These are phyloP conservation scores for Earliella scabrosa DNA, from an alignment of 1,284 basidiomycete genomes.

Conservation along the genomic window DNA sequence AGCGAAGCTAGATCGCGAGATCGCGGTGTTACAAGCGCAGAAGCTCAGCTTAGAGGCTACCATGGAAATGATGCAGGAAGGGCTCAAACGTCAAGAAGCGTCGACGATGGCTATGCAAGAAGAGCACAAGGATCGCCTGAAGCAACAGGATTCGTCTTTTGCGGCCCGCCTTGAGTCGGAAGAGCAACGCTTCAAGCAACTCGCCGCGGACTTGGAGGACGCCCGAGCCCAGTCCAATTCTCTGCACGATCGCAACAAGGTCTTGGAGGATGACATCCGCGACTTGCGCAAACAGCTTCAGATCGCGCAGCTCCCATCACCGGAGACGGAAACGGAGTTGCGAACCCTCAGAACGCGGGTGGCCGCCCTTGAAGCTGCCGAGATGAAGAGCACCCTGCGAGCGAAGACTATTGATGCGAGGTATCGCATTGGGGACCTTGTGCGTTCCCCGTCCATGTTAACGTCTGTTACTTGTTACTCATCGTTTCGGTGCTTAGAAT, in stretches of 20 bases:
- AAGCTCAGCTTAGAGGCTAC: conserved; percentile 26
- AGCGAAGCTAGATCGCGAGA: conserved; percentile 28
- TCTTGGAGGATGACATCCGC: conserved; percentile 20
- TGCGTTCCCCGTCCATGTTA: conserved; percentile 19
- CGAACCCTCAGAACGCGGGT: conserved; percentile 29
- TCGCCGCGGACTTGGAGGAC: conserved; percentile 24
- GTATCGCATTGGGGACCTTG: conserved; percentile 40
- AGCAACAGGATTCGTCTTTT: conserved; percentile 18
- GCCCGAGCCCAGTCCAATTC: conserved; percentile 15
- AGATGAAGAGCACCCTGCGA: conserved; percentile 28
- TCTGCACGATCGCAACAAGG: conserved; percentile 17
- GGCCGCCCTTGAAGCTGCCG: conserved; percentile 31
- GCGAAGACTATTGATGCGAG: conserved; percentile 38
- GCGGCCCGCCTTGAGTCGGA: conserved; percentile 17
- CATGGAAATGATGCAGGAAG: conserved; percentile 22
- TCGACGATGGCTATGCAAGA: conserved; percentile 13
- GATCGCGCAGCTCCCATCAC: conserved; percentile 25
- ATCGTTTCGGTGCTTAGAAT: conserved; percentile 28
- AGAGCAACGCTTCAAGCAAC: conserved; percentile 22
- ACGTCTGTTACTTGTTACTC: not conserved
- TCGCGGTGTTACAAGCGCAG: conserved; percentile 31
- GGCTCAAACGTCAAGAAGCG: conserved; percentile 23
- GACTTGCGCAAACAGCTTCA: conserved; percentile 27
- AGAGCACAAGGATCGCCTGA: conserved; percentile 25
- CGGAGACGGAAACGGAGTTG: conserved; percentile 26